phyloP scores from a whole-genome alignment of 306 rosid genomes.

The Ochetophila trinervis region DNA sequence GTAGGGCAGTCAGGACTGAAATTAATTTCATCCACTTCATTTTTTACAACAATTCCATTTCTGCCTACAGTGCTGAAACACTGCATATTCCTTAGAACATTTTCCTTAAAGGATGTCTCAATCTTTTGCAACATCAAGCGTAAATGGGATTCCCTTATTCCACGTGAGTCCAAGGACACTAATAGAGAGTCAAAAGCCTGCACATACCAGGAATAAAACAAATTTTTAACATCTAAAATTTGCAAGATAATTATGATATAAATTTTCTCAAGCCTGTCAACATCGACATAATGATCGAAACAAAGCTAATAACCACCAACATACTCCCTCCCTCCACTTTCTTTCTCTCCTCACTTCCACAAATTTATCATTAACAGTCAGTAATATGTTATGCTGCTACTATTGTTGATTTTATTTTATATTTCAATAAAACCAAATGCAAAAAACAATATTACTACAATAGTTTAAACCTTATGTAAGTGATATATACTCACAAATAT shows the following conservation, averaged over 20 bases:
- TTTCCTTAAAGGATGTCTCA: slow-evolving; percentile 75
- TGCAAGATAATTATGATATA: not conserved
- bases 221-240: not conserved
- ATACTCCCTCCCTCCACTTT: too few relatives aligned
- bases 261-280: not conserved
- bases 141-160: slow-evolving; percentile 88
- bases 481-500: too few relatives aligned
- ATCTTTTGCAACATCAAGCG: slow-evolving; percentile 88
- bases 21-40: slow-evolving; percentile 48
- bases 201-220: slow-evolving; percentile 26
- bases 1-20: slow-evolving; percentile 38
- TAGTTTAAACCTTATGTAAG: too few relatives aligned
- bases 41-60: slow-evolving; percentile 37
- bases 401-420: too few relatives aligned
- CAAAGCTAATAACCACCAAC: not conserved
- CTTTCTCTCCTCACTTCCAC: too few relatives aligned
- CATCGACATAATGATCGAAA: not conserved
- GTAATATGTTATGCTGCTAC: too few relatives aligned
- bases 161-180: slow-evolving; percentile 79
- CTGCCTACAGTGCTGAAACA: slow-evolving; percentile 30
- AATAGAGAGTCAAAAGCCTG: slow-evolving; percentile 86
- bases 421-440: too few relatives aligned
- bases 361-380: not conserved
- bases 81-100: slow-evolving; percentile 47
- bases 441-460: too few relatives aligned